Evolutionary conservation across 306 rosid genomes (phyloP), one percentile per base, ranked within the genome.

Genomic region (Castanopsis chinensis): DNA sequence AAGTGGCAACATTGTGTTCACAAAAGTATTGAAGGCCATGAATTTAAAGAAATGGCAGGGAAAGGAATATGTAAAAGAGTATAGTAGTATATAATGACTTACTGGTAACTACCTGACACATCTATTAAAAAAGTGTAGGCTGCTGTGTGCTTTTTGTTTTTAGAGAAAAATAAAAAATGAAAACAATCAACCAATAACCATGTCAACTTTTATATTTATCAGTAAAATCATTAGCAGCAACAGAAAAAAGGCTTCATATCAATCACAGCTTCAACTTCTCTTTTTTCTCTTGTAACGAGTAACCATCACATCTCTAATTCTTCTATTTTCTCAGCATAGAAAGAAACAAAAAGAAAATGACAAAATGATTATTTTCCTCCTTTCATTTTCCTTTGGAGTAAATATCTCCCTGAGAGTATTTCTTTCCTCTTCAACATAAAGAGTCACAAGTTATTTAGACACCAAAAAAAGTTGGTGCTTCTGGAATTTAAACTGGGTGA

Each of bases 211-310:
- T 78, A 69, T 69, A 79, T 25, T 72, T 76, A 81, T 73, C 71
- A 56, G 83, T 78, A 83, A 86, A 83, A 89, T 86, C 82, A 85
- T 83, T 80, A 76, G 76, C 84, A 70, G 81, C 84, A 74, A 76
- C 74, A 76, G 83, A 74, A 74, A 78, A 80, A 79, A 79, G 82
- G 54, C 80, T 79, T 83, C 88, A 79, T 63, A 82, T 83, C 79
- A 83, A 63, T 81, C 87, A 76, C 78, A 76, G 71, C 60, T 79
- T 83, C 83, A 80, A 54, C 84, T 28, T 52, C 56, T 76, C 82
- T 77, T 83, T 79, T 79, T 68, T 74, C 76, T 58, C 86, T 80
- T 79, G 85, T 80, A 83, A 74, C 86, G 82, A 85, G 88, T 83
- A 74, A 71, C 88, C 85, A 79, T 83, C 90, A 85, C 84, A 78